Evolutionary conservation across 2,329 filamentous ascomycete species (phyloP).

Genomic region (Sporothrix sp.): DNA sequence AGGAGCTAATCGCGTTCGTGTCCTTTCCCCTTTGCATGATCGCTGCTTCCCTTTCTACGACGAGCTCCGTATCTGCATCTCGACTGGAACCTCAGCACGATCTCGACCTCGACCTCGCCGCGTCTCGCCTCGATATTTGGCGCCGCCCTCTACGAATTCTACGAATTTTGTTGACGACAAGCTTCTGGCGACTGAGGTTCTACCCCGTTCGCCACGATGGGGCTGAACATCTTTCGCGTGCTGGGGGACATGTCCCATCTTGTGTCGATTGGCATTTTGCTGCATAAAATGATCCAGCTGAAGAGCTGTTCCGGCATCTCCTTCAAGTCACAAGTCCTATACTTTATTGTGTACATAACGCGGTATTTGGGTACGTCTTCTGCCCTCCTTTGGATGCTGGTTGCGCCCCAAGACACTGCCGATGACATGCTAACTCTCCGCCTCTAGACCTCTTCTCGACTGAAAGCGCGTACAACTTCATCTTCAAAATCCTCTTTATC

Average conservation of each 20-base stretch:
- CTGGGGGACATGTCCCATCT: slow-evolving; percentile 89
- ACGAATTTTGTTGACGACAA: too few relatives aligned
- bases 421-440: not conserved
- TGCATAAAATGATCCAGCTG: slow-evolving; percentile 92
- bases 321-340: slow-evolving; percentile 96
- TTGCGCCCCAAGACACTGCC: not conserved
- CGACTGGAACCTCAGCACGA: too few relatives aligned
- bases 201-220: slow-evolving; percentile 32
- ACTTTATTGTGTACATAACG: slow-evolving; percentile 86
- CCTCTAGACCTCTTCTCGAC: slow-evolving; percentile 73
- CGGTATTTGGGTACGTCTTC: slow-evolving; percentile 65
- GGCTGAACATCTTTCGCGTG: slow-evolving; percentile 50
- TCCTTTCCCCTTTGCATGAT: slow-evolving; percentile 24
- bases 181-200: too few relatives aligned
- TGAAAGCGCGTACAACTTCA: slow-evolving; percentile 76
- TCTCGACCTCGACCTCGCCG: too few relatives aligned
- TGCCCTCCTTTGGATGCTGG: too few relatives aligned
- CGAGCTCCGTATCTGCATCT: too few relatives aligned
- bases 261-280: slow-evolving; percentile 82
- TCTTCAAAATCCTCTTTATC: slow-evolving; percentile 96
- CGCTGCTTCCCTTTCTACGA: too few relatives aligned
- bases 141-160: too few relatives aligned
- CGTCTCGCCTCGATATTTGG: too few relatives aligned
- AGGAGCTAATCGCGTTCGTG: slow-evolving; percentile 35
- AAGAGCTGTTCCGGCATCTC: slow-evolving; percentile 98